Evolutionary conservation across 2,329 filamentous ascomycete species (phyloP), one percentile per base, ranked within the genome.

Genomic region (Penicillium janthinellum): DNA sequence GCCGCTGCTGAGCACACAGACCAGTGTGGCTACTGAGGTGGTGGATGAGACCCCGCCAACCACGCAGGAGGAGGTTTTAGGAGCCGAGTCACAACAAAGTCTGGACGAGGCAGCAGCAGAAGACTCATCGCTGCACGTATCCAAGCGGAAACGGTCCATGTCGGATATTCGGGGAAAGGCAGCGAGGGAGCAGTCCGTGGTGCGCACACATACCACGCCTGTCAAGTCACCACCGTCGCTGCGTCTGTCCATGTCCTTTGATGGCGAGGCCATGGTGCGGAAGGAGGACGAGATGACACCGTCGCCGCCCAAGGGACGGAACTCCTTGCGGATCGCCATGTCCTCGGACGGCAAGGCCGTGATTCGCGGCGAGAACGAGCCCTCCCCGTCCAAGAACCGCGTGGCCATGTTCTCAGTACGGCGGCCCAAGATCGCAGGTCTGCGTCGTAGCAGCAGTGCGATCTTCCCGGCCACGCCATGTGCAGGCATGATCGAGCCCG

Each of bases 341-440:
- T 95, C 91, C 17, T 84, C 93, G 35, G 92, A 97, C 71, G 94
- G 94, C 66, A 94, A 93, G 71, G 94, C 94, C n/a, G 90, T 94
- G 69, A 83, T 97, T 54, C 86, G 93, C 22, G 86, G 85, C 15
- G 82, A 89, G 56, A 84, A 88, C 62, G 86, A 89, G 63, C 90
- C 90, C 2, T 91, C 89, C 1, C 88, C 87, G 54, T 85, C 82
- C 60, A 81, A 83, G 68, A 77, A 79, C 68, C 79, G 78, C 66
- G 83, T 78, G 60, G 82, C 75, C 61, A 82, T 79, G 69, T 78
- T 72, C 64, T 81, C 74, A 57, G 72, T 78, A 15, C 75, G 83
- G 37, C 78, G 78, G 14, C 76, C 85, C 17, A 81, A 83, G 55
- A 74, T 75, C 54, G 76, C 83, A 47, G 83, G 81, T 37, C 81